Base-by-base conservation (phyloP, 768 basidiomycete species). In the Lentinula raphanica region DNA sequence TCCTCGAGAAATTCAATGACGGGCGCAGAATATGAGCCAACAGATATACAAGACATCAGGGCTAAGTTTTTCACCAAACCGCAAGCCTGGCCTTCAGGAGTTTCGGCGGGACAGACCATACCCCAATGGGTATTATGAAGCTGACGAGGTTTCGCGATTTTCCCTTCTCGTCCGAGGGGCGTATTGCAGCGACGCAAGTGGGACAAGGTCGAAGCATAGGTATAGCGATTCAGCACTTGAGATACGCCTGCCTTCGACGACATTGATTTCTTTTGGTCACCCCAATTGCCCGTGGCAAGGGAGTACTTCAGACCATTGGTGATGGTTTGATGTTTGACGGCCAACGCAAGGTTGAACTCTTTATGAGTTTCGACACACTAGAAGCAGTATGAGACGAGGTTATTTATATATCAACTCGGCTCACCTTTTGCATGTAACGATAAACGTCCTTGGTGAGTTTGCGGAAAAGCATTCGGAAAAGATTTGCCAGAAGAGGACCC, bases 41-140 rank as follows among this genome's bases (percentile, higher is more conserved):
- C 96, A 45, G 97, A 98, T 59, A 98, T 97, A 72, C 94, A 96
- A 3, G 96, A 77, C 94, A 98, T 96, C 63, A 98, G 85, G 0
- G 97, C 92, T 58, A 99, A 76, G 73, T 99, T 98, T 78, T 99
- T 98, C 74, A 98, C 97, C 44, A 98, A 83, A 74, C 97, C 97
- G 74, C 97, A 99, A 60, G 97, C 97, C 71, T 98, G 97, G 46
- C 97, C 97, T 85, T 99, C 97, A 1, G 97, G 97, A 3, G 97
- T 99, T 72, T 99, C 97, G 38, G 97, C 97, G 42, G 97, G 97
- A 68, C 97, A 99, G 19, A 99, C 97, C 97, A 99, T 98, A 36
- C 97, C 97, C 97, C 97, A 99, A 66, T 99, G 97, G 0, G 97
- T 98, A 67, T 99, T 99, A 72, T 99, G 97, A 56, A 99, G 78